Percentiles rank a stretch among this genome's conserved stretches.
Evolutionary conservation across 495 filamentous ascomycete species (phyloP).

Genomic region (Parachaetomium inaequale): DNA sequence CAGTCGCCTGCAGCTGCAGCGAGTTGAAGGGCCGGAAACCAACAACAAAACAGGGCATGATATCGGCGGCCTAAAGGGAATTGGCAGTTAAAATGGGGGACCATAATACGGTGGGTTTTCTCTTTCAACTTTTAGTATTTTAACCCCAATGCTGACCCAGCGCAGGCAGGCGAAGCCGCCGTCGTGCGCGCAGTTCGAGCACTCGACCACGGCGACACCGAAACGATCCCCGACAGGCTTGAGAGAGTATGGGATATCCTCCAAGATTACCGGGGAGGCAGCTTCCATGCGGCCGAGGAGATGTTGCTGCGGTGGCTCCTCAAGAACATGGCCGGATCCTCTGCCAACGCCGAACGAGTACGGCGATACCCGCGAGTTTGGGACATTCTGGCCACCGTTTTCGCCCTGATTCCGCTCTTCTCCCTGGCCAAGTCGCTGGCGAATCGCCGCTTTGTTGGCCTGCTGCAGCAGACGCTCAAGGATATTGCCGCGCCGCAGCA

Average conservation of each 20-base stretch:
- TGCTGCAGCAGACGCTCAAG: conserved; percentile 42
- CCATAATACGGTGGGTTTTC: not conserved
- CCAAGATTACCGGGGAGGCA: conserved; percentile 28
- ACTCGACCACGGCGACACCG: conserved; percentile 39
- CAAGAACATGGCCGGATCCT: conserved; percentile 45
- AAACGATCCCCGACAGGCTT: conserved; percentile 40
- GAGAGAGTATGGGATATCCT: conserved; percentile 37
- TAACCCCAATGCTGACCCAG: not conserved
- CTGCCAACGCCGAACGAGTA: conserved; percentile 39
- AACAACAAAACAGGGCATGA: conserved; percentile 8
- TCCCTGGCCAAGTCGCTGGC: conserved; percentile 46
- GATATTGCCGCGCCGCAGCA: conserved; percentile 37
- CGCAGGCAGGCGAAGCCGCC: conserved; percentile 26
- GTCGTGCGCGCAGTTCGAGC: conserved; percentile 29
- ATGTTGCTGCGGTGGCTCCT: conserved; percentile 49
- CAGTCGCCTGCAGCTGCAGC: not conserved
- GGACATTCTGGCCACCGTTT: conserved; percentile 41
- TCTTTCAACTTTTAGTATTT: not conserved
- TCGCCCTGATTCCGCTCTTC: conserved; percentile 41
- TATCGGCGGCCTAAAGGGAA: not conserved
- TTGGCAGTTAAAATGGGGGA: conserved; percentile 10
- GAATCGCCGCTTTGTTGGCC: conserved; percentile 40
- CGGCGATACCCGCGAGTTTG: conserved; percentile 45
- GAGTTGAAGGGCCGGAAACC: not conserved
- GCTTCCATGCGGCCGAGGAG: conserved; percentile 45